These are phyloP conservation scores for Pachysolen tannophilus DNA, from an alignment of 805 yeast species.

Conservation along the genomic window DNA sequence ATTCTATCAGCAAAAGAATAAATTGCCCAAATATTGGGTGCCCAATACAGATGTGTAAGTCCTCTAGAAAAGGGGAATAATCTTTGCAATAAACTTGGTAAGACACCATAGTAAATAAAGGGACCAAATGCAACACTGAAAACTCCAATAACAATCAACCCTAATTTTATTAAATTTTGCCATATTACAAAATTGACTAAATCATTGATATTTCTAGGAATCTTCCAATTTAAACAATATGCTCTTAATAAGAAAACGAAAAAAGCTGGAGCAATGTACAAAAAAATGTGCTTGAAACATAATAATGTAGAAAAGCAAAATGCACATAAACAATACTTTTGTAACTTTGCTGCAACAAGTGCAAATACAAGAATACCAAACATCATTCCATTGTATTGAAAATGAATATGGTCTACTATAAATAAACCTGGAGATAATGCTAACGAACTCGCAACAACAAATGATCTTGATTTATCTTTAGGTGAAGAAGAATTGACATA, in stretches of 20 bases:
- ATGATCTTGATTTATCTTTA: constrained; percentile 39
- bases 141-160: constrained; percentile 50
- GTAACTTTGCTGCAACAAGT: constrained; percentile 59
- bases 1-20: constrained; percentile 78
- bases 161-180: constrained; percentile 54
- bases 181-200: constrained; percentile 37
- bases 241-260: constrained; percentile 69
- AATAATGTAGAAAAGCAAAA: constrained; percentile 65
- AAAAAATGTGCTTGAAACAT: constrained; percentile 90
- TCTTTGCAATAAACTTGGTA: constrained; percentile 58
- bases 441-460: constrained; percentile 75
- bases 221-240: constrained; percentile 50
- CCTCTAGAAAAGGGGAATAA: constrained; percentile 94
- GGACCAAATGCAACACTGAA: constrained; percentile 74
- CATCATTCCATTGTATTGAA: constrained; percentile 93
- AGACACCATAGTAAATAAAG: constrained; percentile 50
- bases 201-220: constrained; percentile 16
- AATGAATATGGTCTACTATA: constrained; percentile 91
- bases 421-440: constrained; percentile 85
- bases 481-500: constrained; percentile 43
- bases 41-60: constrained; percentile 97
- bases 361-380: constrained; percentile 76
- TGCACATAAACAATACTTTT: constrained; percentile 52
- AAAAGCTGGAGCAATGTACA: constrained; percentile 92
- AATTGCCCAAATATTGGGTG: constrained; percentile 95